Base-by-base conservation (phyloP, 148 eudicot species). In the Tetragonia tetragonoides region DNA sequence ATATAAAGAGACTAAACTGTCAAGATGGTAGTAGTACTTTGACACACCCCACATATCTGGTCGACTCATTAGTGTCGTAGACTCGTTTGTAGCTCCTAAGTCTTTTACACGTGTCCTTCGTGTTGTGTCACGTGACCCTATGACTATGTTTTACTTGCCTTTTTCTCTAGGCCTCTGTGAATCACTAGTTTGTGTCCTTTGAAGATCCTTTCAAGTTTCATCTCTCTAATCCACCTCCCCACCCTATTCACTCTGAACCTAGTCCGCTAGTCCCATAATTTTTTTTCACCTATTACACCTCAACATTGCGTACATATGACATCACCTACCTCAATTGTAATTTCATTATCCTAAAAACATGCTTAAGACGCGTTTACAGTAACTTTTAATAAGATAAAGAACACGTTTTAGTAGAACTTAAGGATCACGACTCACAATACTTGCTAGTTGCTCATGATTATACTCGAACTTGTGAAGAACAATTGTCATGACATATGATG, bases 221-320 rank as follows among this genome's bases (percentile, higher is more conserved):
- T 49, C 57, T 70, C 61, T 76, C 59, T 40, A 15, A 18, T 68
- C n/a, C 53, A 66, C 71, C 44, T 46, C 41, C 21, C 64, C 42
- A 54, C 20, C 37, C 2, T 56, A 11, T 21, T 11, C 1, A 11
- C 41, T 41, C 16, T 40, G 18, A 16, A 7, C 1, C 6, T 57
- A n/a, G 6, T 34, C 3, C 14, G 37, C 9, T 16, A 15, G 34
- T 28, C 34, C 34, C 34, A 28, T 34, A 10, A 1, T 47, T 65
- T 64, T 47, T 65, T 64, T 51, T 73, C 49, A 7, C 34, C 41
- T 46, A 34, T 20, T 53, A 80, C 64, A 80, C 86, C 75, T 84
- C 84, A 84, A 10, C 41, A 1, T 78, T 78, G 23, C 82, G n/a
- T 81, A 79, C 59, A 18, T 5, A 47, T 81, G 73, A 81, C 69